Base-by-base conservation (phyloP, 805 yeast species). In the Suhomyces emberorum region DNA sequence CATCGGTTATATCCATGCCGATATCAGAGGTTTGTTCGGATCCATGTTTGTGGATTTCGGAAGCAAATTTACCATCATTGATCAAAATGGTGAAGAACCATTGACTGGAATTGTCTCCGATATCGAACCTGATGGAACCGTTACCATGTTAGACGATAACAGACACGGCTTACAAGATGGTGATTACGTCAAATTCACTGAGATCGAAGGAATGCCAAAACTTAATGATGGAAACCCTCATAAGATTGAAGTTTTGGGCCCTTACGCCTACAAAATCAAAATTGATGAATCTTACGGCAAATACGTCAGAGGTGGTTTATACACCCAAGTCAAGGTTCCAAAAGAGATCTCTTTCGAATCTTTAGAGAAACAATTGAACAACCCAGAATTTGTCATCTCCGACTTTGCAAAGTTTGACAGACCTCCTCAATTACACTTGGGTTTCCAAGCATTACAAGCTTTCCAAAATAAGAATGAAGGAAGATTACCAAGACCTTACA, bases 91-190 rank as follows among this genome's bases (percentile, higher is more conserved):
- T 35, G 98, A 93, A 65, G 98, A 93, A 62, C 95, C 96, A 12
- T 67, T 69, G 32, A 57, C 80, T 3, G 98, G 98, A 30, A 83
- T 87, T 41, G 86, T 93, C 1, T 84, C 96, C 1, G 95, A 86
- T 55, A 83, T 93, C 42, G 96, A 89, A 55, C 58, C 67, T 8
- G 76, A 86, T 55, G 98, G 98, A 39, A 83, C 88, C 8, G 96
- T 93, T n/a, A 83, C 96, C 15, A 87, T 85, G 71, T 73, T 91
- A 50, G 96, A 85, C 56, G 97, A 88, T 46, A 81, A 78, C 42
- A 81, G 98, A 61, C 99, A 93, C 56, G 95, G 95, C 14, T 71
- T 93, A 37, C 87, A 89, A 68, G 96, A 88, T 61, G 98, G 97
- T 12, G 84, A 85, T 51, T 84, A 66, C 55, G 96, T 93, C 37